Conservation (phyloP, 2,329 filamentous ascomycete genomes). For the Aspergillus latus region DNA sequence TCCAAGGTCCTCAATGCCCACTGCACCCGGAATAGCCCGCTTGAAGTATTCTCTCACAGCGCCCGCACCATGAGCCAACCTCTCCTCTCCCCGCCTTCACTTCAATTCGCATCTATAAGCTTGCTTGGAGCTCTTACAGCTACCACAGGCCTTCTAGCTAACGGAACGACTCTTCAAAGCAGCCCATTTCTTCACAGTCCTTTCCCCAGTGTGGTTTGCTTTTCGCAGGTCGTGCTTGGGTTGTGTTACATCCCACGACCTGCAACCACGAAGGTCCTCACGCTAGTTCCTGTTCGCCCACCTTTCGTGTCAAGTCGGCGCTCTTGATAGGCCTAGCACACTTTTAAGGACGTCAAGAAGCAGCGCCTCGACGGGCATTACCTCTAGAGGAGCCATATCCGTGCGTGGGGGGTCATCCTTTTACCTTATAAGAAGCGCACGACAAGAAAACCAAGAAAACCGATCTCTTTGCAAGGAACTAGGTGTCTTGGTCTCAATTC, state of each 20-base stretch:
- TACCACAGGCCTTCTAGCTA: slow-evolving; percentile 1
- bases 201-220: neutral
- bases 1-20: slow-evolving; percentile 35
- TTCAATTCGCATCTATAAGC: slow-evolving; percentile 11
- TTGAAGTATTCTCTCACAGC: slow-evolving; percentile 4
- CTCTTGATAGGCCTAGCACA: slow-evolving; percentile 14
- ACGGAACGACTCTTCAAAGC: slow-evolving; percentile 9
- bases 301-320: slow-evolving; percentile 1
- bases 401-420: slow-evolving; percentile 4
- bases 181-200: neutral
- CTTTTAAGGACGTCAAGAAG: slow-evolving; percentile 15
- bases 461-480: slow-evolving; percentile 1
- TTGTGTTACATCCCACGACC: slow-evolving; percentile 9
- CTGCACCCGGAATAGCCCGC: slow-evolving; percentile 12
- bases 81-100: neutral
- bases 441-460: slow-evolving; percentile 15
- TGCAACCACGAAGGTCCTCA: slow-evolving; percentile 21
- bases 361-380: slow-evolving; percentile 18
- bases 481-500: slow-evolving; percentile 5
- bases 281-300: slow-evolving; percentile 10
- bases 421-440: slow-evolving; percentile 18
- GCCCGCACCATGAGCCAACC: slow-evolving; percentile 17
- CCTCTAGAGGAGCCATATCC: neutral
- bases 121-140: neutral
- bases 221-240: neutral